Base-by-base conservation (phyloP, 352 stramenopile genomes). In the Phytophthora cactorum region DNA sequence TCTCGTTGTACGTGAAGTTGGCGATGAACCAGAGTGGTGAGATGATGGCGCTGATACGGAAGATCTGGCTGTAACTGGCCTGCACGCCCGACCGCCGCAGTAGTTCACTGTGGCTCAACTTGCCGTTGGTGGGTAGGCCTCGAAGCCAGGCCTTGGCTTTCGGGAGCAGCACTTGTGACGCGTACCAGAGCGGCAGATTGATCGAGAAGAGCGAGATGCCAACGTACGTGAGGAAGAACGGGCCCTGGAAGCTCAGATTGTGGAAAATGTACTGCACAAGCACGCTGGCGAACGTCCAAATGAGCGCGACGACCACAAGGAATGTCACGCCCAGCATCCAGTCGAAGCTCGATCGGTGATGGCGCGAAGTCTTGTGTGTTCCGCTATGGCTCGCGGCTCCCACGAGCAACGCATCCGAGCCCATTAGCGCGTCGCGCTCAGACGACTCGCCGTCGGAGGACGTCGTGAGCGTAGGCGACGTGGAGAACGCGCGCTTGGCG, bases 1-100 rank as follows among this genome's bases (percentile, higher is more conserved):
- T 96, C 43, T 90, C 73, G 75, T 98, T 98, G 80, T 99, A 98
- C 41, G 89, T 86, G 55, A 90, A 98, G 67, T 98, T 98, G 36
- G 93, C 93, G 25, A 97, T 55, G 73, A 99, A 98, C 95, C 96
- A 99, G 22, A 98, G 69, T 9, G 94, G 94, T 44, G 89, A 91
- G 63, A 99, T 79, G 68, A 92, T 81, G 44, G 85, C 72, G 29
- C 82, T 88, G 53, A 82, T 82, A 12, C 59, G 51, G 32, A 80
- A 74, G 57, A 84, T 86, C 59, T 86, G 63, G 5, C 62, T 29
- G 59, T 81, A 81, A 11, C 68, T 82, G 25, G 75, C 77, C 25
- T 88, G 75, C 8, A 55, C 55, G 1, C 68, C 63, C 0, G 66
- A 72, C 2, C 69, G 69, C 6, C 57, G 68, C 29, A 87, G 60